Evolutionary conservation across 2,329 filamentous ascomycete species (phyloP), one percentile per base, ranked within the genome.

Genomic region (Fusarium devonianum): DNA sequence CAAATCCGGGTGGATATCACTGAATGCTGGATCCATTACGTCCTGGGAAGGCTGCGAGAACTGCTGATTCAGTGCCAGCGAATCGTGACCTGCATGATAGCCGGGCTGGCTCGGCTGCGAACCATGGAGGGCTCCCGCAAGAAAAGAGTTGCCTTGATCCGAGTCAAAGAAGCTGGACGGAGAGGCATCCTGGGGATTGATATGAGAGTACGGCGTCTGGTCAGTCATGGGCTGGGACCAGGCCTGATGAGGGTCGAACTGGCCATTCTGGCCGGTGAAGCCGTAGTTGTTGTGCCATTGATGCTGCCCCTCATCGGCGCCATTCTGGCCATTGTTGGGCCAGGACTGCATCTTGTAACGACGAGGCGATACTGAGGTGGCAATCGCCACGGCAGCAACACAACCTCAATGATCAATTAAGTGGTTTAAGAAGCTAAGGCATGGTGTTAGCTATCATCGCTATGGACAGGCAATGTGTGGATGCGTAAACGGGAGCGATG

Each of bases 331-430:
- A 48, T 67, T 59, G 46, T 65, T 66, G 29, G 71, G 57, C 73
- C 73, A 75, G 50, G 73, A 72, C 69, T 75, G 73, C 73, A 75
- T 75, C 54, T 64, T 68, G 65, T 49, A 34, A 43, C 35, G 38
- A 38, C 21, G 36, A 49, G 57, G 52, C 56, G 55, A 45, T 56
- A n/a, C n/a, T 60, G 47, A 55, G 62, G 50, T 49, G 45, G 40
- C 49, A 45, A 60, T 51, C 53, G 44, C 60, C 37, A 51, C 53
- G 40, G 45, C 51, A 64, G 51, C 50, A 60, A 57, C 46, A 58
- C 49, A 36, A 43, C 46, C 42, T 48, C 47, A 30, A 30, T 33
- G 49, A 53, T 64, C 52, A 64, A 64, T 60, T 60, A 63, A 50
- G 40, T 40, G 49, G 47, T 35, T 53, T 64, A 59, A 67, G 61